Base-by-base conservation (phyloP, 768 basidiomycete genomes). In the Ramaria rubella region DNA sequence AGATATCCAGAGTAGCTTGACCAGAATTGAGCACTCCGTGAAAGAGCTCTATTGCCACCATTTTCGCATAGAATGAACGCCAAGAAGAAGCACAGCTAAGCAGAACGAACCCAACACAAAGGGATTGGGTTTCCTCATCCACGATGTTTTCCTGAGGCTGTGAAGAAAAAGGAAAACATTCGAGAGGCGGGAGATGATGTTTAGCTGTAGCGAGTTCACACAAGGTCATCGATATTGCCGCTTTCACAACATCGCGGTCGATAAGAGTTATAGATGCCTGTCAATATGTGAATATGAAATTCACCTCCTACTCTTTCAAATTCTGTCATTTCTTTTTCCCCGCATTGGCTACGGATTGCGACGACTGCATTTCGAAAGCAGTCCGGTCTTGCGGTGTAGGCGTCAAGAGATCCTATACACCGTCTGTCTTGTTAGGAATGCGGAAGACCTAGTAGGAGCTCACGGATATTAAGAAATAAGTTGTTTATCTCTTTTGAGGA, bases 1-100 rank as follows among this genome's bases (percentile, higher is more conserved):
- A 90, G 74, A 69, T 90, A 89, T 0, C 88, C 88, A 2, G 88
- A 90, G 68, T 89, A 90, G 56, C 86, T 88, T 3, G 88, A 88
- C 88, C 88, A 90, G 63, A 83, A 85, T 63, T 90, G 88, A 7
- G 87, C 81, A 64, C 88, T 90, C 49, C 87, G 75, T 15, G 87
- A 82, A 9, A 90, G 69, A 12, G 88, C 85, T 55, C 87, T 90
- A 61, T 4, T 15, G 19, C 14, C n/a, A n/a, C n/a, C n/a, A n/a
- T n/a, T n/a, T n/a, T n/a, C 48, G 29, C 9, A 19, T 34, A n/a
- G 3, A 43, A 29, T 11, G n/a, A 21, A 8, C 26, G 14, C 30
- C 24, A 8, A 24, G 12, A 11, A 21, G 31, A 45, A 45, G 3
- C 9, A 49, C 17, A 33, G 15, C 21, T 57, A 24, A 43, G 42